Evolutionary conservation across 305 asterid genomes (phyloP), one percentile per base, ranked within the genome.

Genomic region (Solanum aculeatissimum): DNA sequence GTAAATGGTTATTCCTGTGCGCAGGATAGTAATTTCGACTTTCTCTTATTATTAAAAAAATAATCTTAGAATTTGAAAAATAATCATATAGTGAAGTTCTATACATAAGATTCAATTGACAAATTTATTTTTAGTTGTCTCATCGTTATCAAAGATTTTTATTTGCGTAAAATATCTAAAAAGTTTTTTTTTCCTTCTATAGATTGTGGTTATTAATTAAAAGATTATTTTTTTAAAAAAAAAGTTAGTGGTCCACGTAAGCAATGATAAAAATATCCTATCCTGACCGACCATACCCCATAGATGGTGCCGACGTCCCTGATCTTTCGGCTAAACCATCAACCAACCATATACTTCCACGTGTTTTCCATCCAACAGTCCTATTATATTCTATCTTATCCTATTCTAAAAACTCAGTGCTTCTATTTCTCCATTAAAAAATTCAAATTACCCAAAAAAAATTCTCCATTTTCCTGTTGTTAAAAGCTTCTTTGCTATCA

Each of bases 191-290:
- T 14, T n/a, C n/a, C n/a, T n/a, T n/a, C 2, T 4, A 4, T 4
- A 4, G 5, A 47, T 47, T 13, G 13, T 51, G 3, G 57, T 15
- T 3, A n/a, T 4, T 55, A 19, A 5, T 2, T 10, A 62, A 62
- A 25, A 55, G 19, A 18, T 55, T 35, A 5, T 35, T 35, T 55
- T 16, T 9, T 16, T 6, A 2, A 32, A 43, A 10, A n/a, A 43
- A 25, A 29, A 29, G 47, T 2, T 79, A 40, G 55, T 55, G 90
- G 88, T 65, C 93, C 93, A 89, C 87, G 83, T 85, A 80, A 89
- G 90, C 91, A 87, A 87, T 84, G 81, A 84, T 83, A 77, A 77
- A 77, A 49, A 27, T 74, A 77, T 51, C 45, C 65, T 29, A 77
- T 77, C 82, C 65, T 49, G 13, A 29, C 82, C 82, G 63, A 77